Conservation (phyloP, 2,329 filamentous ascomycete genomes). For the Fusarium denticulatum region DNA sequence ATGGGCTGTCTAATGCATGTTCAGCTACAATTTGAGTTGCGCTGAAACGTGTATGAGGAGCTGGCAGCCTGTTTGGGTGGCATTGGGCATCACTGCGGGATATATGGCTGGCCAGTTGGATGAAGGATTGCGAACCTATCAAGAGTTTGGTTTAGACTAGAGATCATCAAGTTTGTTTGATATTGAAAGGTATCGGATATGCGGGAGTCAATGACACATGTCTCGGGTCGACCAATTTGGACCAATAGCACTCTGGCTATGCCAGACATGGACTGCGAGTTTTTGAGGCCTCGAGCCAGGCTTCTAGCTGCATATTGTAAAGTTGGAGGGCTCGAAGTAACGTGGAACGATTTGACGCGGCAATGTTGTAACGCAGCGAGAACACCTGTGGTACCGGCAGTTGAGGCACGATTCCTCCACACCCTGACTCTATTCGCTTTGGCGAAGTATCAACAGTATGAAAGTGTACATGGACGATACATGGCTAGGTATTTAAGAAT, state of each 20-base stretch:
- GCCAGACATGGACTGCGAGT: neutral
- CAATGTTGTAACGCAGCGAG: neutral
- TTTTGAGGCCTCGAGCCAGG: neutral
- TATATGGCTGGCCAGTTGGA: too few species aligned
- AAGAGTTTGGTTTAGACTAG: neutral
- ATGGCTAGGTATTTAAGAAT: too few species aligned
- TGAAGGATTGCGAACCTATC: neutral
- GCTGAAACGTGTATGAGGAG: neutral
- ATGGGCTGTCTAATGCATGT: neutral
- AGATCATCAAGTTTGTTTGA: neutral
- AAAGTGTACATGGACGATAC: neutral
- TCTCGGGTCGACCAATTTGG: neutral
- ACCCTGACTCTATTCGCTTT: neutral
- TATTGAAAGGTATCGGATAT: neutral
- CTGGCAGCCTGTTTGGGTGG: neutral
- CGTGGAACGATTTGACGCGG: neutral
- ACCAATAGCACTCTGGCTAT: neutral
- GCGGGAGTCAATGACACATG: neutral
- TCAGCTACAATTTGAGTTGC: neutral
- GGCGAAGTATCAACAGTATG: too few species aligned
- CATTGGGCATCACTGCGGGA: neutral
- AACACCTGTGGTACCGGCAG: neutral
- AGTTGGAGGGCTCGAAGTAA: neutral
- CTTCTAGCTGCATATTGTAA: neutral
- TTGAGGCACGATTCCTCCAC: neutral